Evolutionary conservation across 768 basidiomycete genomes (phyloP), one percentile per base, ranked within the genome.

Genomic region (Cytidiella melzeri): DNA sequence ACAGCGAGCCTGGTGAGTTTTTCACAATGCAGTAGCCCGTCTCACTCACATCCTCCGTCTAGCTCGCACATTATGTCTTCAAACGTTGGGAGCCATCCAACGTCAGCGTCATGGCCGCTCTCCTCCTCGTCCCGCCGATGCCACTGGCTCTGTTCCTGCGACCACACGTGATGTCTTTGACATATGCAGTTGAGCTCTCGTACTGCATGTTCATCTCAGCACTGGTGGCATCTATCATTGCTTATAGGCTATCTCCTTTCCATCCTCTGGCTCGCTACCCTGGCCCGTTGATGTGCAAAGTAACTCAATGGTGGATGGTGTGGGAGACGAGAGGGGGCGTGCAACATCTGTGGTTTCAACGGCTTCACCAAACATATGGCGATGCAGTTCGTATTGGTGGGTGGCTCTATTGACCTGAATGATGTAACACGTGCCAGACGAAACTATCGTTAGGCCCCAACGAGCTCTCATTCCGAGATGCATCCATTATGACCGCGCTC

Each of bases 381-480:
- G 57, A 62, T 15, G 55, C 68, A 39, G 65, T 73, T 13, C 60
- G 72, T 2, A 63, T 66, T 11, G 72, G 72, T 68, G 28, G 7
- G 61, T 26, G 12, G 9, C 20, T 41, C 12, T 26, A 25, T 34
- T 12, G 4, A 26, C 5, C 38, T 11, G 3, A 23, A 37, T 15
- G 13, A 12, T 43, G 7, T 7, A 43, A 6, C 3, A 24, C 18
- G 23, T 34, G 36, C 15, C n/a, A n/a, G 4, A 6, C 20, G 43
- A n/a, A 28, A 36, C 23, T 10, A 1, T n/a, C 13, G 0, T 19
- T 41, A 75, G 73, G 73, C n/a, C 75, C 73, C 10, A 76, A 75
- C 54, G 73, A 74, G 45, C 55, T 76, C 2, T 73, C 72, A 1
- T 67, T 75, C 19, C 54, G 55, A 24, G 68, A 71, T n/a, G 54